phyloP scores from a whole-genome alignment of 768 basidiomycete species.

The Auricularia auricula-judae region DNA sequence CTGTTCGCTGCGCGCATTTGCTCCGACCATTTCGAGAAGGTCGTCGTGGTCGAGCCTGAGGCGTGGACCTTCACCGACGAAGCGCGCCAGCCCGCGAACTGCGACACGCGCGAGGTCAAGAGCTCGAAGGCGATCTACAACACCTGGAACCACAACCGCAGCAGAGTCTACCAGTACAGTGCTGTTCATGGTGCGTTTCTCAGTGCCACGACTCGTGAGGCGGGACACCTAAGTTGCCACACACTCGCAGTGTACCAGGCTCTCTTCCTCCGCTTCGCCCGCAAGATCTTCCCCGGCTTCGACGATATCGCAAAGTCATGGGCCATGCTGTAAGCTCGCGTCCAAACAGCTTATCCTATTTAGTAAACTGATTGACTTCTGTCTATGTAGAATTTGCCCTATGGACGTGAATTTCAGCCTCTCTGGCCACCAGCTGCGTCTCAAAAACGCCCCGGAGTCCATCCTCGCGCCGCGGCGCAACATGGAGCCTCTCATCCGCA shows the following conservation, averaged over 20 bases:
- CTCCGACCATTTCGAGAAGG: constrained; percentile 22
- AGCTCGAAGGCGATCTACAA: background rate
- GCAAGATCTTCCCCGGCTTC: background rate
- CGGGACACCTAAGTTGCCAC: background rate
- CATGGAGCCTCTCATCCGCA: background rate
- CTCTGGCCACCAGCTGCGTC: background rate
- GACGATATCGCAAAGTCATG: background rate
- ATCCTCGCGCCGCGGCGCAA: background rate
- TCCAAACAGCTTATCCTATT: too few species aligned
- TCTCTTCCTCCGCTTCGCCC: background rate
- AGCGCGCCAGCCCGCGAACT: constrained; percentile 5
- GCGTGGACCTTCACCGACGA: constrained; percentile 15
- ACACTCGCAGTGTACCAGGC: background rate
- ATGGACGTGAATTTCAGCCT: background rate
- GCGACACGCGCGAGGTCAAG: constrained; percentile 2
- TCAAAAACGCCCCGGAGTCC: background rate
- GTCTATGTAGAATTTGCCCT: too few species aligned
- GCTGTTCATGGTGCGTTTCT: constrained; percentile 12
- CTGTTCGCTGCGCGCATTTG: constrained; percentile 22
- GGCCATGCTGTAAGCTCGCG: background rate
- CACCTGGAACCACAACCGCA: constrained; percentile 7
- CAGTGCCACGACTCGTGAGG: background rate
- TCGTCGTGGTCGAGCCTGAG: constrained; percentile 23
- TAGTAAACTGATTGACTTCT: too few species aligned
- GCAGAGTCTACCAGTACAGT: constrained; percentile 18